A percentile compares a stretch with the other conserved stretches of the same genome.
These are phyloP conservation scores for Jaltomata sinuosa DNA, from an alignment of 257 asterid genomes.

Conservation along the genomic window DNA sequence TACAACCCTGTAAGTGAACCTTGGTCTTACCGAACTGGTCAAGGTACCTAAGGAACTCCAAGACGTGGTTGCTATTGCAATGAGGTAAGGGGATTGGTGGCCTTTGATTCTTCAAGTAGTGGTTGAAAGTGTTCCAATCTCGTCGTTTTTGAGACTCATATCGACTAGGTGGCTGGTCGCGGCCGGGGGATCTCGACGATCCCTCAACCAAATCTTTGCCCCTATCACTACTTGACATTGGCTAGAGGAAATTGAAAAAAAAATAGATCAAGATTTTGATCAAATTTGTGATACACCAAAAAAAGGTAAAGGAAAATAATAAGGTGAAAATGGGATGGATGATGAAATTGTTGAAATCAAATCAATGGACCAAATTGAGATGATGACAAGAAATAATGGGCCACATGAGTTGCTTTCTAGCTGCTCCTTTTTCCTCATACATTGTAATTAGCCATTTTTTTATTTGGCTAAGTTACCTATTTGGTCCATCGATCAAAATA, in stretches of 20 bases:
- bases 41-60: not conserved
- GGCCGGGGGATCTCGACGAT: not conserved
- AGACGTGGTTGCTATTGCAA: not conserved
- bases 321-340: not conserved
- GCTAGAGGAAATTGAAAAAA: not conserved
- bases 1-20: slow-evolving; percentile 3
- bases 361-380: not conserved
- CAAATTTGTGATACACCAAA: not conserved
- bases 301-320: not conserved
- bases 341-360: not conserved
- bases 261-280: not conserved
- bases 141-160: not conserved
- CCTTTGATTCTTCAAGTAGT: slow-evolving; percentile 2
- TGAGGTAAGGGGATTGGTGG: not conserved
- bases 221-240: not conserved
- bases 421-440: not conserved
- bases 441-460: not conserved
- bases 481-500: not conserved
- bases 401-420: not conserved
- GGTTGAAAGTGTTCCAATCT: slow-evolving; percentile 8
- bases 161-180: not conserved
- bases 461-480: not conserved
- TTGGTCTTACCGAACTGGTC: slow-evolving; percentile 10
- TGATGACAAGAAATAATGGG: slow-evolving; percentile 1
- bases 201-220: not conserved